Conservation (phyloP, 192 early-diverging fungal species). For the Umbelopsis vinacea region DNA sequence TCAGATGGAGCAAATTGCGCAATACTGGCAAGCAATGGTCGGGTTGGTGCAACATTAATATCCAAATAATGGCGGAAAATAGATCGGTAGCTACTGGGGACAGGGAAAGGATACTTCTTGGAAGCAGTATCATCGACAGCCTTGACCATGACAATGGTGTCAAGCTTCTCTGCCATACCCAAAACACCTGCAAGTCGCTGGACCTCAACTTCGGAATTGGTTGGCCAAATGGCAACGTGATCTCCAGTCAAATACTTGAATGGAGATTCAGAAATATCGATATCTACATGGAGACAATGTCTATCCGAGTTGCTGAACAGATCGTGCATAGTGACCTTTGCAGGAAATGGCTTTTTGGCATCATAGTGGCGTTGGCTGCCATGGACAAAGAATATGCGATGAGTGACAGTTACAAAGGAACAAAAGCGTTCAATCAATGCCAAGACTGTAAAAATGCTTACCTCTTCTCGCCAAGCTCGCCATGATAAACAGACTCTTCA, state of each 20-base stretch:
- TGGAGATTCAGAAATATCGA: slow-evolving; percentile 83
- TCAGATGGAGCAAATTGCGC: slow-evolving; percentile 62
- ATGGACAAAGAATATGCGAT: background rate
- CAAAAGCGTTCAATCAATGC: too few species aligned
- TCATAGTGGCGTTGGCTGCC: slow-evolving; percentile 67
- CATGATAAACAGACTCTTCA: slow-evolving; percentile 50
- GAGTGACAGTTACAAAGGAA: slow-evolving; percentile 6
- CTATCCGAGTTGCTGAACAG: slow-evolving; percentile 76
- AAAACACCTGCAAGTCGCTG: slow-evolving; percentile 65
- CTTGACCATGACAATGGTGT: slow-evolving; percentile 69
- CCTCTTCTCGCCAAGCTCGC: slow-evolving; percentile 51
- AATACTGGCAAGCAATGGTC: slow-evolving; percentile 66
- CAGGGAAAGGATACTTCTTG: slow-evolving; percentile 87
- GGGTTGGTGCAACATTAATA: slow-evolving; percentile 75
- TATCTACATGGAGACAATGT: slow-evolving; percentile 91
- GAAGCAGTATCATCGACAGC: slow-evolving; percentile 74
- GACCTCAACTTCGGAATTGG: slow-evolving; percentile 84
- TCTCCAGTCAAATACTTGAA: slow-evolving; percentile 92
- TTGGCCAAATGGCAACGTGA: slow-evolving; percentile 92
- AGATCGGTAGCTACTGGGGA: slow-evolving; percentile 82
- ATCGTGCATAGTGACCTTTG: slow-evolving; percentile 68
- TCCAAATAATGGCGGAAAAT: slow-evolving; percentile 93
- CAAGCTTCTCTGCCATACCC: slow-evolving; percentile 66
- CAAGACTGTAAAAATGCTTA: slow-evolving; percentile 10
- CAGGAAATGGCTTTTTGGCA: slow-evolving; percentile 85